Percentiles rank a stretch among this genome's conserved stretches.
Conservation (phyloP, 164 flowering plant species). For the Chimonanthus praecox region DNA sequence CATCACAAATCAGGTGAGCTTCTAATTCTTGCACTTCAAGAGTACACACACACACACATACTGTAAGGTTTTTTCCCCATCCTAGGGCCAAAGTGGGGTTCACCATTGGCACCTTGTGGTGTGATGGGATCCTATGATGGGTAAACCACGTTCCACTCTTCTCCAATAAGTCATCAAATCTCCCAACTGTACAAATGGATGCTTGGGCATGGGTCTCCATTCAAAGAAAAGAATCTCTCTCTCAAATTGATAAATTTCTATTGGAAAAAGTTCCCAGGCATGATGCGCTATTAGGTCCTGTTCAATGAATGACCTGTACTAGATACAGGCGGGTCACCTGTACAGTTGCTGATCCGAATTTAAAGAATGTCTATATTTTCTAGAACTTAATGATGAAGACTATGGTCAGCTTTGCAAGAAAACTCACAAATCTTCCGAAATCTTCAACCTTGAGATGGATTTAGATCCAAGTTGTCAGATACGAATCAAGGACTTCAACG, state of each 20-base stretch:
- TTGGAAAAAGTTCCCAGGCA: neutral
- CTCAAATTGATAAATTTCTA: neutral
- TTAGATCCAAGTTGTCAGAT: too few relatives aligned
- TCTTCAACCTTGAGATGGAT: too few relatives aligned
- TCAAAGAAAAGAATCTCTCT: neutral
- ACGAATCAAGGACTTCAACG: too few relatives aligned
- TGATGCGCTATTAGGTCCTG: neutral
- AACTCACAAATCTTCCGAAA: too few relatives aligned
- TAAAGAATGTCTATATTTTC: neutral
- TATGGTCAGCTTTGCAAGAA: too few relatives aligned
- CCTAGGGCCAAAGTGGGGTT: neutral
- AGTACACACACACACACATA: neutral
- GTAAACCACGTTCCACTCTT: neutral
- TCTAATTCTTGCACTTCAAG: neutral
- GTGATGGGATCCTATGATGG: neutral
- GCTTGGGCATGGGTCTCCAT: neutral
- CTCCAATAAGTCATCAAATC: neutral
- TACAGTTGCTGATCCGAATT: neutral
- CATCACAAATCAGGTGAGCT: constrained; percentile 78
- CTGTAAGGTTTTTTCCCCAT: too few relatives aligned
- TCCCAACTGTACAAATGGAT: neutral
- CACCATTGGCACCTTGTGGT: neutral
- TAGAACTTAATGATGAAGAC: too few relatives aligned
- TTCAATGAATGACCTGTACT: neutral
- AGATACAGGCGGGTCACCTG: neutral